phyloP scores from a whole-genome alignment of 73 alveolate species.

The Tetrahymena borealis region DNA sequence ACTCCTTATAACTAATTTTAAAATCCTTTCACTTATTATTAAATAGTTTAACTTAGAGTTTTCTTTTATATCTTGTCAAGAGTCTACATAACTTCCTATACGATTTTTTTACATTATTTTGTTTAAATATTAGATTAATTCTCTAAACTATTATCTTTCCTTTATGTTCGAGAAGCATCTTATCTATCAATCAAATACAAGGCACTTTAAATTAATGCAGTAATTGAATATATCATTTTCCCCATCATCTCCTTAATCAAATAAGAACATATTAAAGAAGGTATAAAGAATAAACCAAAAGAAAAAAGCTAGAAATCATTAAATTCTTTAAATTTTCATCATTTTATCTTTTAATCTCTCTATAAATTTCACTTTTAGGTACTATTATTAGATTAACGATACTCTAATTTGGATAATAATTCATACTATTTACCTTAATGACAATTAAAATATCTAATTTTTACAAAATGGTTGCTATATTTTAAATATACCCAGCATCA shows the following conservation, averaged over 20 bases:
- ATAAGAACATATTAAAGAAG: neutral
- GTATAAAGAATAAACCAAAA: neutral
- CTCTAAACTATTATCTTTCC: neutral
- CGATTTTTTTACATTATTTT: neutral
- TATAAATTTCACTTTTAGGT: neutral
- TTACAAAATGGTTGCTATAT: neutral
- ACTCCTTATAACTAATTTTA: neutral
- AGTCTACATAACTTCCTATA: neutral
- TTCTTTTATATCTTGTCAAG: neutral
- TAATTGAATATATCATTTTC: neutral
- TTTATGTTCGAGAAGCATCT: neutral
- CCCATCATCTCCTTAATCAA: neutral
- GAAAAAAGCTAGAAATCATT: neutral
- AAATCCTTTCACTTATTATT: neutral
- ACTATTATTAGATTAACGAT: neutral
- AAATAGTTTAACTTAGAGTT: neutral
- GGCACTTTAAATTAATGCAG: neutral
- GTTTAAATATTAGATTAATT: neutral
- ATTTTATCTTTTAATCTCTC: neutral
- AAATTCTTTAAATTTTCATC: neutral
- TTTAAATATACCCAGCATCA: neutral
- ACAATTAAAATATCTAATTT: neutral
- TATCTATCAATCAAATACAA: neutral
- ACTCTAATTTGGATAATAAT: neutral
- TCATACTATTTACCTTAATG: neutral